A percentile compares a stretch with the other conserved stretches of the same genome.
Evolutionary conservation across 73 alveolate species (phyloP).

Genomic region (Strombidium stylifer): DNA sequence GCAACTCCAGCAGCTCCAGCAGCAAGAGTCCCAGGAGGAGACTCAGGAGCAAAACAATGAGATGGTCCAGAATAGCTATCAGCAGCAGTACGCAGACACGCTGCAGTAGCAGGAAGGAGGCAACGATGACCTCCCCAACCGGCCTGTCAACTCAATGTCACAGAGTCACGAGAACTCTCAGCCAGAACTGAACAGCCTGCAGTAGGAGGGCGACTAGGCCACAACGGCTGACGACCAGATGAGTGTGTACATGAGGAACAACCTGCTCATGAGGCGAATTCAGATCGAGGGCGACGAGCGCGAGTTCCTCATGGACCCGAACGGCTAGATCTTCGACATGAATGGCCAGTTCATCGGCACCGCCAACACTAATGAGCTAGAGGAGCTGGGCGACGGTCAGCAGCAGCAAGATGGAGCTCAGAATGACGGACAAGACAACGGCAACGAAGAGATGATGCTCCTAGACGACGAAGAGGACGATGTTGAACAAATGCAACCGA

Average conservation of each 20-base stretch:
- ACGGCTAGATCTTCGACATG: slow-evolving; percentile 47
- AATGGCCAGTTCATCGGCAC: slow-evolving; percentile 47
- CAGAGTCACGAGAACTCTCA: slow-evolving; percentile 6
- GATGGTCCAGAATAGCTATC: too few species aligned
- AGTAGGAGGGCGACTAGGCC: slow-evolving; percentile 32
- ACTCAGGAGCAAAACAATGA: too few species aligned
- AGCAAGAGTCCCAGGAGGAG: too few species aligned
- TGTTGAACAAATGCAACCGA: too few species aligned
- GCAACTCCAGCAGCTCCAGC: too few species aligned
- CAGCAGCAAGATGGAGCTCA: too few species aligned
- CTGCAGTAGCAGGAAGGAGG: too few species aligned
- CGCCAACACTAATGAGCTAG: slow-evolving; percentile 51
- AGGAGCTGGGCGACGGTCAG: slow-evolving; percentile 26
- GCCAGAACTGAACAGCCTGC: slow-evolving; percentile 8
- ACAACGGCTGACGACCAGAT: slow-evolving; percentile 29
- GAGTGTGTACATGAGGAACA: slow-evolving; percentile 47
- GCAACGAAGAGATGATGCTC: too few species aligned
- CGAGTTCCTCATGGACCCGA: slow-evolving; percentile 58
- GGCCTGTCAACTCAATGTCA: slow-evolving; percentile 21
- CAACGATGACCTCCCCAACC: background rate
- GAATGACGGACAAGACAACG: too few species aligned
- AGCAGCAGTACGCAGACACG: too few species aligned
- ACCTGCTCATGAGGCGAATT: slow-evolving; percentile 54
- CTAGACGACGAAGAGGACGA: too few species aligned
- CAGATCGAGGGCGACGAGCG: slow-evolving; percentile 60